Base-by-base conservation (phyloP, 495 filamentous ascomycete species). In the Articulospora tetracladia region DNA sequence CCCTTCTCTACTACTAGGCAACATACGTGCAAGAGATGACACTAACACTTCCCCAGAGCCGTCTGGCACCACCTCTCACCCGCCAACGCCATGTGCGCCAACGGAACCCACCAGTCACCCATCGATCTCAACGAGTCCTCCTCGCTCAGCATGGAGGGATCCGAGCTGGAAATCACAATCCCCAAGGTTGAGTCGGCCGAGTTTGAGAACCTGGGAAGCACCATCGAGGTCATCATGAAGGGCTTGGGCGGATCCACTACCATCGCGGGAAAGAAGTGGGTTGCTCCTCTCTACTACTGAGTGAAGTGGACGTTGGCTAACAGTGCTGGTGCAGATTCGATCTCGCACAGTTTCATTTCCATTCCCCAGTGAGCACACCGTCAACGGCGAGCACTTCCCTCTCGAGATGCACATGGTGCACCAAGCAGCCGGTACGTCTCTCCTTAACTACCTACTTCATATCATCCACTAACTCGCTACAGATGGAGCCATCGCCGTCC, bases 261-360 rank as follows among this genome's bases (percentile, higher is more conserved):
- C 4, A 36, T 58, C 3, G 50, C 23, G 53, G 55, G 55, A n/a
- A 59, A 59, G 26, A 34, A 17, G 49, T 60, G 26, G 27, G 46
- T 30, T 27, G n/a, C 13, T 46, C 20, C 17, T 17, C 17, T 20
- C 24, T 25, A 6, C n/a, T 34, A 7, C 30, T 7, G 6, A 15
- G 15, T 34, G 6, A 34, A 15, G 30, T 7, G 30, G 7, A 15
- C 15, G 30, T 34, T 34, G 30, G 30, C 30, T 32, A n/a, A 44
- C 39, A 44, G 8, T n/a, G n/a, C 8, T 17, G 17, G 41, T 58
- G 8, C 25, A 68, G 69, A 1, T 88, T 81, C 62, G 68, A 69
- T 3, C 74, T 90, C 20, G 69, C 76, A 36, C 86, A 90, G 64
- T 88, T 87, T 73, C 86, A 90, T 68, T 85, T 89, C 70, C 86